These are phyloP conservation scores for Ustulina deusta DNA, from an alignment of 2,329 filamentous ascomycete genomes.

Conservation along the genomic window DNA sequence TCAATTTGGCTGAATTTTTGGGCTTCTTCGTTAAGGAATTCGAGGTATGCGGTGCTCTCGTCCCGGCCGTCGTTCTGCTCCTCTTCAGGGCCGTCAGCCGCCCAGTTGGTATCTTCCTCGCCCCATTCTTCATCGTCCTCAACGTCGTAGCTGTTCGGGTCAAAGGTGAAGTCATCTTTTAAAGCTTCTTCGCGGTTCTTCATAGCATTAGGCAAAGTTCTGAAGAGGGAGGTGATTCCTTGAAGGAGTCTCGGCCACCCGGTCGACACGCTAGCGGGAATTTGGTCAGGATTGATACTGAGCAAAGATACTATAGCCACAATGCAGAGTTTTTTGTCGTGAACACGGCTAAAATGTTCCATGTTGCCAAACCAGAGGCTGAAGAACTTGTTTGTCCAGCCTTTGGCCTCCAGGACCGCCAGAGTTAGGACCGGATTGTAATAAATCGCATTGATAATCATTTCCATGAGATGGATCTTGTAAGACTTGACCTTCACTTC, in stretches of 20 bases:
- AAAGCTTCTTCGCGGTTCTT: conserved; percentile 94
- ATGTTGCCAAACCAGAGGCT: conserved; percentile 98
- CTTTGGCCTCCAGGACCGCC: conserved; percentile 87
- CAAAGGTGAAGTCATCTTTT: conserved; percentile 84
- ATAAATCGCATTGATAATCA: conserved; percentile 98
- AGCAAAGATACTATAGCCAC: conserved; percentile 90
- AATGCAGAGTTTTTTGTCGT: conserved; percentile 99
- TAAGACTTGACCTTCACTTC: conserved; percentile 93
- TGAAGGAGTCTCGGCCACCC: conserved; percentile 92
- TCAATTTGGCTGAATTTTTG: conserved; percentile 82
- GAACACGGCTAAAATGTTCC: conserved; percentile 90
- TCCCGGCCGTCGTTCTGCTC: conserved; percentile 78
- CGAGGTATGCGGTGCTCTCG: conserved; percentile 92
- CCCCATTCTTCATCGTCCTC: conserved; percentile 85
- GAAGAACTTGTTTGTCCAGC: conserved; percentile 99
- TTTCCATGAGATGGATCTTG: conserved; percentile 96
- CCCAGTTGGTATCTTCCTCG: conserved; percentile 85
- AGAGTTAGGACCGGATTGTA: conserved; percentile 92
- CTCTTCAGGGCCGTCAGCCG: conserved; percentile 77
- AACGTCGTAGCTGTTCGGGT: conserved; percentile 69
- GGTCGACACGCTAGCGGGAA: conserved; percentile 91
- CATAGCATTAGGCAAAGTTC: conserved; percentile 86
- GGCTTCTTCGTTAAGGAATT: conserved; percentile 95
- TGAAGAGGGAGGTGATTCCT: conserved; percentile 91
- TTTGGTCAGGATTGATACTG: conserved; percentile 80